phyloP scores from a whole-genome alignment of 345 rosid genomes.

The Brassica juncea region DNA sequence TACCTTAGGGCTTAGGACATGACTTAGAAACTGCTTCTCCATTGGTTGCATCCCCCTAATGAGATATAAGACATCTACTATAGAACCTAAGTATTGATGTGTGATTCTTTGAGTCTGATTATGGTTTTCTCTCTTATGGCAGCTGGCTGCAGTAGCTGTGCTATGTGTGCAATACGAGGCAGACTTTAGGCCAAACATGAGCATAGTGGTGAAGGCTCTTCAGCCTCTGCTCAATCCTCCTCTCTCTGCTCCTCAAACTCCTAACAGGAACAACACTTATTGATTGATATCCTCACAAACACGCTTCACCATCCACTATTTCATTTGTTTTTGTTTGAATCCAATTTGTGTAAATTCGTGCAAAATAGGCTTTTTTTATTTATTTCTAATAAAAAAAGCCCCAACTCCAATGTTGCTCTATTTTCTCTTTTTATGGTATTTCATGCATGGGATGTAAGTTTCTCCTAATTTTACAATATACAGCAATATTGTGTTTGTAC shows the following conservation, averaged over 20 bases:
- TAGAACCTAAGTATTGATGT: conserved; percentile 5
- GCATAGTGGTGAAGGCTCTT: conserved; percentile 81
- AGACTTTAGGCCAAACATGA: conserved; percentile 82
- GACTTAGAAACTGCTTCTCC: not conserved
- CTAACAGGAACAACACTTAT: conserved; percentile 35
- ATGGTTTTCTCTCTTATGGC: conserved; percentile 25
- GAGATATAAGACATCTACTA: not conserved
- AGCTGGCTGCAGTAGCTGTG: conserved; percentile 83
- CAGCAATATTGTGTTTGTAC: conserved; percentile 7
- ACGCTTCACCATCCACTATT: conserved; percentile 30
- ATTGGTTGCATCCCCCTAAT: too few relatives aligned
- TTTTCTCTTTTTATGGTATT: not conserved
- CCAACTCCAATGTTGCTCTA: not conserved
- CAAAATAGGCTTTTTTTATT: conserved; percentile 22
- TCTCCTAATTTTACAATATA: conserved; percentile 10
- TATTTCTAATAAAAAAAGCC: conserved; percentile 2
- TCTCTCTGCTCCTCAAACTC: conserved; percentile 43
- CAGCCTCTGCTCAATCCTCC: conserved; percentile 75
- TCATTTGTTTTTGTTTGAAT: conserved; percentile 40
- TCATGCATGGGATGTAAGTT: conserved; percentile 20
- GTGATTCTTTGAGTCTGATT: conserved; percentile 7
- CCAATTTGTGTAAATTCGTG: conserved; percentile 35
- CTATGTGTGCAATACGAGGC: conserved; percentile 78
- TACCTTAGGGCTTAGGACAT: not conserved
- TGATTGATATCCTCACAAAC: conserved; percentile 8